These are phyloP conservation scores for Calonectria honghensis DNA, from an alignment of 2,329 filamentous ascomycete species.

Conservation along the genomic window DNA sequence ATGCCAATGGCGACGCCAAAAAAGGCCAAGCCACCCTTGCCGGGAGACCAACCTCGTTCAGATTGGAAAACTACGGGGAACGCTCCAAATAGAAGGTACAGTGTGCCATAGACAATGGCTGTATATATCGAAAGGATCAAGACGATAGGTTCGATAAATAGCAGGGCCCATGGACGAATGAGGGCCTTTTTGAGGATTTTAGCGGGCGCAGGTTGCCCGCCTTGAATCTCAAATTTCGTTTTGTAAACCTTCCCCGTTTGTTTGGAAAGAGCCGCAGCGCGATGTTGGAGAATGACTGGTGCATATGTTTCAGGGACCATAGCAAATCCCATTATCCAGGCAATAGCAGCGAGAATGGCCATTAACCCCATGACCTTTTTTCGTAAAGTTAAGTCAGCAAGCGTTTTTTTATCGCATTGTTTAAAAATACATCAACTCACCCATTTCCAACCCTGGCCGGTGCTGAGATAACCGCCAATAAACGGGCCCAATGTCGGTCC, in stretches of 20 bases:
- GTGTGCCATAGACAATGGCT: conserved; percentile 73
- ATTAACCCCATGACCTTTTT: conserved; percentile 74
- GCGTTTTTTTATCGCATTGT: accelerated
- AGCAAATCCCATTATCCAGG: conserved; percentile 73
- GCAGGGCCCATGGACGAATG: conserved; percentile 77
- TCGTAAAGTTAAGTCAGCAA: not conserved
- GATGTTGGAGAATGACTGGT: conserved; percentile 72
- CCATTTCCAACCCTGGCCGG: conserved; percentile 77
- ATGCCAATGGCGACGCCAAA: conserved; percentile 80
- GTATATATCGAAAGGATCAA: conserved; percentile 78
- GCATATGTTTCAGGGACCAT: conserved; percentile 76
- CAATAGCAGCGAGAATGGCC: conserved; percentile 74
- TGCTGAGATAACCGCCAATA: conserved; percentile 76
- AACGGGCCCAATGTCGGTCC: conserved; percentile 77
- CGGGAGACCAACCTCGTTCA: conserved; percentile 72
- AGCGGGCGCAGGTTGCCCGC: conserved; percentile 63
- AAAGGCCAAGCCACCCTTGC: conserved; percentile 77
- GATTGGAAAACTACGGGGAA: conserved; percentile 78
- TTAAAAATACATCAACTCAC: conserved; percentile 17
- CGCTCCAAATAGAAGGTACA: conserved; percentile 73
- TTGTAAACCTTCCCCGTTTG: conserved; percentile 73
- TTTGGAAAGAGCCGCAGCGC: conserved; percentile 70
- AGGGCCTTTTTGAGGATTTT: conserved; percentile 74
- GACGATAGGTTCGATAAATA: conserved; percentile 81
- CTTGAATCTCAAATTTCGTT: conserved; percentile 67